A percentile compares a stretch with the other conserved stretches of the same genome.
Evolutionary conservation across 768 basidiomycete species (phyloP).

Genomic region (Rhizopogon vulgaris): DNA sequence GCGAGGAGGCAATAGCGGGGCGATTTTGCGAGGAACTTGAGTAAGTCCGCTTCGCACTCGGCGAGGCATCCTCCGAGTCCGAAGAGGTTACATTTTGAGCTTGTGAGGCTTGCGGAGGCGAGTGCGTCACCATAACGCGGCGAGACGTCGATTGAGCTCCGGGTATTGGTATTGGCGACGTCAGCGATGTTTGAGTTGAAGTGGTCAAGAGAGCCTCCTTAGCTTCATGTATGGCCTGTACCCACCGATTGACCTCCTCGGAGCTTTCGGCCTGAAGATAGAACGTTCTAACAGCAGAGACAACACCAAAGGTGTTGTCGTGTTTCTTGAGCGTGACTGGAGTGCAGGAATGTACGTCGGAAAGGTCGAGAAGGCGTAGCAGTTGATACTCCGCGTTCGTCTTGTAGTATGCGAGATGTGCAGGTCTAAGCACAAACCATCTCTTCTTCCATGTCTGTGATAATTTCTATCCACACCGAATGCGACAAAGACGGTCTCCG

Average conservation of each 20-base stretch:
- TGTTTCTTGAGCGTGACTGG: constrained; percentile 87
- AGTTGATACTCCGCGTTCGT: constrained; percentile 91
- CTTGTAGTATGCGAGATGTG: constrained; percentile 96
- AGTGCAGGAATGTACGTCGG: constrained; percentile 86
- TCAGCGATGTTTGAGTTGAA: constrained; percentile 49
- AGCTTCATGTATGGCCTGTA: constrained; percentile 72
- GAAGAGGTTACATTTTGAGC: constrained; percentile 60
- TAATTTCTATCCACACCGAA: constrained; percentile 5
- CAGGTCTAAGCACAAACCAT: constrained; percentile 93
- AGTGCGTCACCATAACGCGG: constrained; percentile 34
- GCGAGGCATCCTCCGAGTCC: constrained; percentile 70
- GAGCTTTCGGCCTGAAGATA: constrained; percentile 77
- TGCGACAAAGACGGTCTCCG: constrained; percentile 3
- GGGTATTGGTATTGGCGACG: constrained; percentile 46
- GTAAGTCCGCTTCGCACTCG: constrained; percentile 35
- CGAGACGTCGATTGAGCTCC: constrained; percentile 25
- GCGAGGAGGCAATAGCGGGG: constrained; percentile 35
- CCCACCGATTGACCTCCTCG: constrained; percentile 79
- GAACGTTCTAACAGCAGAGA: constrained; percentile 85
- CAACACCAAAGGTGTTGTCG: constrained; percentile 83
- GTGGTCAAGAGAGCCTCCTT: constrained; percentile 58
- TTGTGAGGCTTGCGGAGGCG: constrained; percentile 41
- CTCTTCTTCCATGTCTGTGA: constrained; percentile 97
- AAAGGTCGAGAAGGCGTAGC: constrained; percentile 78
- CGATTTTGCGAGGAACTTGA: constrained; percentile 42